Evolutionary conservation across 495 filamentous ascomycete genomes (phyloP), one percentile per base, ranked within the genome.

Genomic region (Penicillium crystallinum): DNA sequence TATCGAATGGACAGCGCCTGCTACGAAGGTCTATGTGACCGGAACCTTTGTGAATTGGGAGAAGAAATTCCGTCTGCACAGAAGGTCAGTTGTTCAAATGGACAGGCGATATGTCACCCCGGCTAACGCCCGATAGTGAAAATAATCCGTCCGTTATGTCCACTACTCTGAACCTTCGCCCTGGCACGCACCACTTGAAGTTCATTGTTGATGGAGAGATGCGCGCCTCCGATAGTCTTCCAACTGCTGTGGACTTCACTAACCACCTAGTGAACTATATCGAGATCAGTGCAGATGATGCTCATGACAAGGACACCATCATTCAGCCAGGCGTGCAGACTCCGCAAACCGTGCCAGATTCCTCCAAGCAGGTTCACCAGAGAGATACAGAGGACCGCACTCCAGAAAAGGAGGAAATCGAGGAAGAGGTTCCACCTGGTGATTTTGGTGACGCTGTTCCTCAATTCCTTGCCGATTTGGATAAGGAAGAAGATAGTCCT

Each of bases 241-340:
- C 93, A 2, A 97, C 95, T 0, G 92, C 93, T 0, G 93, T 98
- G 22, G 93, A 98, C 70, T 95, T 90, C 66, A 93, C 90, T 36
- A 96, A 96, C 63, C 91, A 95, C 62, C 74, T 98, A 18, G 91
- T 98, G 54, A 98, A 98, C 72, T 98, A 98, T 62, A 84, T 98
- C 59, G 93, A 98, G 71, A 86, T 97, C 47, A 89, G 78, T 64
- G 81, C 88, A 9, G 88, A 95, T 56, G 86, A 91, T 62, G 64
- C 63, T 31, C 61, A 62, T 42, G 65, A 73, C 40, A 68, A 59
- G 39, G 38, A 44, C 52, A 55, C 55, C n/a, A 34, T 51, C 22
- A 54, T 69, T 44, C 64, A 73, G 10, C 53, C 73, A 6, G 75
- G 70, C 7, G 56, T 69, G 12, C 75, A 76, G 22, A 67, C 79